These are phyloP conservation scores for Pyrrhoderma noxium DNA, from an alignment of 1,284 basidiomycete genomes.

Conservation along the genomic window DNA sequence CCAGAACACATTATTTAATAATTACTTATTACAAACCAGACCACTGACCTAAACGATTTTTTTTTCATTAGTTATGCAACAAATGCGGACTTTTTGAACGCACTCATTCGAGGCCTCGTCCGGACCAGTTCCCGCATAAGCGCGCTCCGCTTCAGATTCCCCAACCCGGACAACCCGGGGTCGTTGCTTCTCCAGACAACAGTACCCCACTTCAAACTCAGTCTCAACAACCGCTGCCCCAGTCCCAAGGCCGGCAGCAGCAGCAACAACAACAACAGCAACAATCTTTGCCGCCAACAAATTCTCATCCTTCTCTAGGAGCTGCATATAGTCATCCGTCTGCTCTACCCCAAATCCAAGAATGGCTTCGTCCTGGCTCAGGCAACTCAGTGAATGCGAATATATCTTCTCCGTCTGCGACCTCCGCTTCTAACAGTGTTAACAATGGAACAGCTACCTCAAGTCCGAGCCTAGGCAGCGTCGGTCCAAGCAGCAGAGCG, in stretches of 20 bases:
- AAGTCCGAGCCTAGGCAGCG: slow-evolving; percentile 1
- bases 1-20: too few relatives aligned
- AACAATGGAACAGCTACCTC: slow-evolving; percentile 8
- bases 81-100: slow-evolving; percentile 80
- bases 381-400: neutral
- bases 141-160: slow-evolving; percentile 53
- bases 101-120: slow-evolving; percentile 70
- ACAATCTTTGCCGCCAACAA: slow-evolving; percentile 11
- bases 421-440: neutral
- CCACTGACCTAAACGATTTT: neutral
- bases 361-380: slow-evolving; percentile 12
- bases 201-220: neutral
- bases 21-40: neutral
- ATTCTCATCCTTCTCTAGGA: slow-evolving; percentile 13
- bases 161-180: neutral
- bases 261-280: neutral
- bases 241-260: neutral
- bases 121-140: slow-evolving; percentile 75
- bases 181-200: slow-evolving; percentile 21
- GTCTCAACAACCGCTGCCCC: neutral
- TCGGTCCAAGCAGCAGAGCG: slow-evolving; percentile 10
- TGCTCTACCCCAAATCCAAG: slow-evolving; percentile 18
- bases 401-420: neutral
- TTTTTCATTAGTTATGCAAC: slow-evolving; percentile 60
- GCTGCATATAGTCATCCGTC: slow-evolving; percentile 10